Conservation (phyloP, 164 flowering plant species). For the Saururus chinensis region DNA sequence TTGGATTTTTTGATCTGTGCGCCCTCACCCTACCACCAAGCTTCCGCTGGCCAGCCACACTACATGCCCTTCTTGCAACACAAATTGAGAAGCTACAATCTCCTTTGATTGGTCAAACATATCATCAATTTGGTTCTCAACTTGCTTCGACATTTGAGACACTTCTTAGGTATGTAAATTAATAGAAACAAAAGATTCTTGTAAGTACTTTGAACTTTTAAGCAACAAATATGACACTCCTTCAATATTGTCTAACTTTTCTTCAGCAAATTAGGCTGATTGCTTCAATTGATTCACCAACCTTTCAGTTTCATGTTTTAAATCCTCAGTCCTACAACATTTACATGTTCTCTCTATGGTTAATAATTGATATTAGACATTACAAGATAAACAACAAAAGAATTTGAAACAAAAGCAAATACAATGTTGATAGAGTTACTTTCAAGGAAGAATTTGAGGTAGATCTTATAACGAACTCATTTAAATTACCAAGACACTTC, state of each 20-base stretch:
- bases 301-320: slow-evolving; percentile 56
- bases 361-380: too few species aligned
- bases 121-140: slow-evolving; percentile 31
- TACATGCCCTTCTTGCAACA: too few species aligned
- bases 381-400: too few species aligned
- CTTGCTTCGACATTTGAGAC: slow-evolving; percentile 30
- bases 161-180: slow-evolving; percentile 42
- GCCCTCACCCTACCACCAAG: too few species aligned
- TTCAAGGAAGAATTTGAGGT: slow-evolving; percentile 62
- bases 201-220: slow-evolving; percentile 34
- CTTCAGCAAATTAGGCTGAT: slow-evolving; percentile 49
- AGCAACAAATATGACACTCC: slow-evolving; percentile 34
- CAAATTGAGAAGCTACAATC: too few species aligned
- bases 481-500: slow-evolving; percentile 46
- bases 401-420: too few species aligned
- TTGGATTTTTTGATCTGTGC: too few species aligned
- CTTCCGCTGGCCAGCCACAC: too few species aligned
- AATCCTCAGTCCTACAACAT: slow-evolving; percentile 40
- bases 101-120: too few species aligned
- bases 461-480: slow-evolving; percentile 31
- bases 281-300: slow-evolving; percentile 55
- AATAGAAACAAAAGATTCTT: slow-evolving; percentile 39
- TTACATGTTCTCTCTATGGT: too few species aligned
- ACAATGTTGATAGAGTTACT: slow-evolving; percentile 71
- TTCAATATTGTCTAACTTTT: slow-evolving; percentile 37